A percentile compares a stretch with the other conserved stretches of the same genome.
Conservation (phyloP, 129 eudicot species). For the Artemisia argyi region DNA sequence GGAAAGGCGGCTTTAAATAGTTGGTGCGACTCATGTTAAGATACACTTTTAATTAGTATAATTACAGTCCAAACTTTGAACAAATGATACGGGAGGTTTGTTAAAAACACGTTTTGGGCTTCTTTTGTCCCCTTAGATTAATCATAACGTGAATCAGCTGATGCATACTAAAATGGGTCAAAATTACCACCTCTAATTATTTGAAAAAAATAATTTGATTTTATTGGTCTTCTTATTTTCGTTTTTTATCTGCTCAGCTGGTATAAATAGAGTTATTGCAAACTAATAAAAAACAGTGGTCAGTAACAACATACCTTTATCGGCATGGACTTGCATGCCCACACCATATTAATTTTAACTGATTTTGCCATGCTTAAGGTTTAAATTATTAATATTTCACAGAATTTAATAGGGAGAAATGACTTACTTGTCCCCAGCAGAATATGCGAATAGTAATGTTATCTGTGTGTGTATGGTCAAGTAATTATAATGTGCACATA, state of each 20-base stretch:
- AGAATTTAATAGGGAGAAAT: neutral
- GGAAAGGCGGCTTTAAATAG: no score
- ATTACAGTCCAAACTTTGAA: neutral
- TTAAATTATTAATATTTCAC: neutral
- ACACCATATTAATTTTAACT: neutral
- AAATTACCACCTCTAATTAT: no score
- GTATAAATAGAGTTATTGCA: neutral
- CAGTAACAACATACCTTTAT: no score
- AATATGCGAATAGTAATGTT: neutral
- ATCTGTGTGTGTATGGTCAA: neutral
- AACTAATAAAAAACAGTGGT: neutral
- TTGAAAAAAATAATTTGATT: no score
- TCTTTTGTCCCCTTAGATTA: no score
- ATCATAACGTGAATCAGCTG: no score
- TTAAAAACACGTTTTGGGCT: neutral
- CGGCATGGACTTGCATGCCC: no score
- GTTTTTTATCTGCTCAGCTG: neutral
- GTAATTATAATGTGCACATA: neutral
- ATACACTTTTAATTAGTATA: no score
- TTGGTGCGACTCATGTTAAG: no score
- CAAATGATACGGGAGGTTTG: neutral
- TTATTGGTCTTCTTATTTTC: neutral
- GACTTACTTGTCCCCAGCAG: neutral
- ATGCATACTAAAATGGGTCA: no score
- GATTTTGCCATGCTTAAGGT: neutral